A percentile compares a stretch with the other conserved stretches of the same genome.
Evolutionary conservation across 1,284 basidiomycete species (phyloP).

Genomic region (Ustilago vetiveriae): DNA sequence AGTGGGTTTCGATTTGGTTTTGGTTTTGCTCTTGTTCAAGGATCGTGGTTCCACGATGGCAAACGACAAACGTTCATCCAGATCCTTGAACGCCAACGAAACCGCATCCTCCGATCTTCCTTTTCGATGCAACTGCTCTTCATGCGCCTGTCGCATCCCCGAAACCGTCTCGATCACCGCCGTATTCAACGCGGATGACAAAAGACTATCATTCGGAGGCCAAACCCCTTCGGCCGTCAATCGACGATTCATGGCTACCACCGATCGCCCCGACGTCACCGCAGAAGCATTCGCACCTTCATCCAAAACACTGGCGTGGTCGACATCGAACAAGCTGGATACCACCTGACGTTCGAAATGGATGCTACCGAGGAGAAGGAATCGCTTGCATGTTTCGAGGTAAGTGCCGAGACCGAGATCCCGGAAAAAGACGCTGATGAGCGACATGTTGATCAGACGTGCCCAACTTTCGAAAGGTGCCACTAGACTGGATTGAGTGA

Average conservation of each 20-base stretch:
- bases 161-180: constrained; percentile 54
- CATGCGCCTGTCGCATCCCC: constrained; percentile 34
- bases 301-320: constrained; percentile 17
- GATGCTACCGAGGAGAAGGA: constrained; percentile 49
- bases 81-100: constrained; percentile 46
- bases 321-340: constrained; percentile 47
- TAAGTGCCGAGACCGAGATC: constrained; percentile 52
- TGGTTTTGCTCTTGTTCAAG: background rate
- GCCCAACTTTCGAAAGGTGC: constrained; percentile 52
- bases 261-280: constrained; percentile 1
- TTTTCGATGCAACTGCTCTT: constrained; percentile 12
- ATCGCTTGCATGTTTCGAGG: constrained; percentile 55
- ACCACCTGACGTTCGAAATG: constrained; percentile 39
- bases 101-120: constrained; percentile 24
- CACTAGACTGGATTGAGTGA: constrained; percentile 26
- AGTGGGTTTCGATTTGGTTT: constrained; percentile 7
- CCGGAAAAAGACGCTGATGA: constrained; percentile 58
- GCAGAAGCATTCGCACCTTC: no score
- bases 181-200: constrained; percentile 48
- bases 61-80: constrained; percentile 55
- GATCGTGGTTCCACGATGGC: constrained; percentile 47
- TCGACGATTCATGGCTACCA: constrained; percentile 30
- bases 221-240: constrained; percentile 39
- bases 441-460: constrained; percentile 51
- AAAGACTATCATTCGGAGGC: constrained; percentile 45